These are phyloP conservation scores for Coemansia sp. DNA, from an alignment of 192 early-diverging fungal species.

Conservation along the genomic window DNA sequence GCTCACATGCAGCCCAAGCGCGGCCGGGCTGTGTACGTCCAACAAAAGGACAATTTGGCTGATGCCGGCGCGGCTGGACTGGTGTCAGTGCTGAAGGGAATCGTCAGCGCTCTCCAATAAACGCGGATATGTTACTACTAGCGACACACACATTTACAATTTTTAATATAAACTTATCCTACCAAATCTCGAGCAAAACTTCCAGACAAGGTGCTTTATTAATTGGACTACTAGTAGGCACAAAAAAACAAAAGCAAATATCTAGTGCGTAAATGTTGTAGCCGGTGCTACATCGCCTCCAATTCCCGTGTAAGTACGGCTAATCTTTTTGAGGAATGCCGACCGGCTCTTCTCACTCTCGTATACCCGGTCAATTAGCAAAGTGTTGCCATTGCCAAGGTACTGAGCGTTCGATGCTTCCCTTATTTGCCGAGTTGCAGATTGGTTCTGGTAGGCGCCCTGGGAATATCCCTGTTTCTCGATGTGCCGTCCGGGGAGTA, in stretches of 20 bases:
- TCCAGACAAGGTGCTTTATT: background rate
- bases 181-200: background rate
- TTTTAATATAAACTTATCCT: background rate
- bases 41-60: slow-evolving; percentile 49
- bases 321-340: slow-evolving; percentile 46
- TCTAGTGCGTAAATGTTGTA: slow-evolving; percentile 32
- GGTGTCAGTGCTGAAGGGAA: slow-evolving; percentile 59
- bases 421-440: slow-evolving; percentile 15
- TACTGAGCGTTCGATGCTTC: slow-evolving; percentile 33
- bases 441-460: slow-evolving; percentile 47
- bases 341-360: slow-evolving; percentile 42
- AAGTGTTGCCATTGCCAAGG: slow-evolving; percentile 44
- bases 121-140: background rate
- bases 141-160: background rate
- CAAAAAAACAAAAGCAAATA: background rate
- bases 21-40: slow-evolving; percentile 69
- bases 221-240: background rate
- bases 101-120: slow-evolving; percentile 48
- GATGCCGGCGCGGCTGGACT: slow-evolving; percentile 70
- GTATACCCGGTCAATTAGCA: slow-evolving; percentile 51
- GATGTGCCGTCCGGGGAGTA: slow-evolving; percentile 25
- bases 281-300: slow-evolving; percentile 42
- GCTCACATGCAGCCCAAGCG: slow-evolving; percentile 62
- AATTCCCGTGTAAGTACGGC: slow-evolving; percentile 40
- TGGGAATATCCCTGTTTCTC: slow-evolving; percentile 42